phyloP scores from a whole-genome alignment of 169 alveolate genomes.

The Plasmodium yoelii region DNA sequence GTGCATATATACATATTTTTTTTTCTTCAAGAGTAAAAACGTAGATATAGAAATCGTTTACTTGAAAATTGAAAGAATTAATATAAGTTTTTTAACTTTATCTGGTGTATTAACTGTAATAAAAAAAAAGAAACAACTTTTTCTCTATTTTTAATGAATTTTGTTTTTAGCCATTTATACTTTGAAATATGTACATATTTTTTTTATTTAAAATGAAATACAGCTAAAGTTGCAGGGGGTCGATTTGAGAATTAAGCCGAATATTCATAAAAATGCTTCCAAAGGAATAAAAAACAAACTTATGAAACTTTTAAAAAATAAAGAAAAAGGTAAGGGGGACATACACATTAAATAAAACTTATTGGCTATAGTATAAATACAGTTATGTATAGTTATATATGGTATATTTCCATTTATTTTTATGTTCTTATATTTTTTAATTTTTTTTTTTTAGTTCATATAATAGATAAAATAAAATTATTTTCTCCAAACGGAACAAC shows the following conservation, averaged over 20 bases:
- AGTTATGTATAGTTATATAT: constrained; percentile 2
- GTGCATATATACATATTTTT: neutral
- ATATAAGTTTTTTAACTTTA: constrained; percentile 48
- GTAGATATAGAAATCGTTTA: constrained; percentile 69
- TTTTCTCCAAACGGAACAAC: constrained; percentile 11
- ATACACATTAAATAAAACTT: neutral
- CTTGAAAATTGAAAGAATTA: constrained; percentile 65
- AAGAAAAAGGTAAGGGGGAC: constrained; percentile 30
- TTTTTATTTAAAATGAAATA: neutral
- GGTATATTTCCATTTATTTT: neutral
- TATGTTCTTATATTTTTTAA: neutral
- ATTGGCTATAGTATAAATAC: neutral
- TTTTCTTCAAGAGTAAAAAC: constrained; percentile 35
- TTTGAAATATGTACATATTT: neutral
- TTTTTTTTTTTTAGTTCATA: neutral
- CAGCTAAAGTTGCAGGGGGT: constrained; percentile 65
- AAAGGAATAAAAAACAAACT: constrained; percentile 51
- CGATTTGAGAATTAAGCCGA: constrained; percentile 61
- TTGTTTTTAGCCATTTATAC: neutral
- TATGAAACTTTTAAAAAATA: constrained; percentile 18
- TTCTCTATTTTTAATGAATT: neutral
- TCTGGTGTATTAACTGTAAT: constrained; percentile 62
- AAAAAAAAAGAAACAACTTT: neutral
- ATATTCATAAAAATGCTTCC: constrained; percentile 60
- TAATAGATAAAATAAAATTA: constrained; percentile 2